These are phyloP conservation scores for Bocquillonia castaneifolia DNA, from an alignment of 441 rosid species.

Conservation along the genomic window DNA sequence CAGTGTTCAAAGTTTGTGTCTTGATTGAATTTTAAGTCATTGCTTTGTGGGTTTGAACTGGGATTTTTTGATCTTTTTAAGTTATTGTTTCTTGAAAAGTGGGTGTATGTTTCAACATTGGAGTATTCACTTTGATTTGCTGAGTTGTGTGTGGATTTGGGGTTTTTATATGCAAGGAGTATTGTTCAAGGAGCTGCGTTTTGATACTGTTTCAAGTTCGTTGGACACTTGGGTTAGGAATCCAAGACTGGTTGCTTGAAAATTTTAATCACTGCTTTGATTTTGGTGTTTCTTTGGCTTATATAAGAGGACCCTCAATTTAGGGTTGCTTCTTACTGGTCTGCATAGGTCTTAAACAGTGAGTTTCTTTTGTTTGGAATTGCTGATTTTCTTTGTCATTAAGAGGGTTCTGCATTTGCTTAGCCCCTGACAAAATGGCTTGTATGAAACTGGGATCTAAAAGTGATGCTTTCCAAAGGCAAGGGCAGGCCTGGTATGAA, in stretches of 20 bases:
- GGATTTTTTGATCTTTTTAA: slow-evolving; percentile 16
- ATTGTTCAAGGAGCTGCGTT: slow-evolving; percentile 27
- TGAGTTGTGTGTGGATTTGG: slow-evolving; percentile 4
- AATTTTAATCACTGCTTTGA: too few species aligned
- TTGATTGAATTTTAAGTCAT: slow-evolving; percentile 16
- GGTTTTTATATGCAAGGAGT: slow-evolving; percentile 5
- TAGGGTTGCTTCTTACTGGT: background rate
- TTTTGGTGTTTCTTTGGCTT: slow-evolving; percentile 14
- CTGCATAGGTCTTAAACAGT: background rate
- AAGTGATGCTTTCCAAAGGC: slow-evolving; percentile 82
- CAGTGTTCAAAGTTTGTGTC: slow-evolving; percentile 5
- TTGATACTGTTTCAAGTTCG: slow-evolving; percentile 9
- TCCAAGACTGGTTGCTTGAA: too few species aligned
- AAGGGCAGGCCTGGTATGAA: slow-evolving; percentile 93
- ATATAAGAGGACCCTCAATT: slow-evolving; percentile 8
- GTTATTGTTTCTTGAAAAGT: slow-evolving; percentile 27
- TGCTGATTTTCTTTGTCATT: background rate
- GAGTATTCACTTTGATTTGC: slow-evolving; percentile 15
- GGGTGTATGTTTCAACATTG: slow-evolving; percentile 23
- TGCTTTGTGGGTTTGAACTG: slow-evolving; percentile 12
- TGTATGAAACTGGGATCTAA: slow-evolving; percentile 92
- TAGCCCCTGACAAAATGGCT: too few species aligned
- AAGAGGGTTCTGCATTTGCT: too few species aligned
- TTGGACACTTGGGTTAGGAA: background rate
- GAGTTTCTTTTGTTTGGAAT: background rate